Conservation (phyloP, 1,284 basidiomycete species). For the Puccinia coronata region DNA sequence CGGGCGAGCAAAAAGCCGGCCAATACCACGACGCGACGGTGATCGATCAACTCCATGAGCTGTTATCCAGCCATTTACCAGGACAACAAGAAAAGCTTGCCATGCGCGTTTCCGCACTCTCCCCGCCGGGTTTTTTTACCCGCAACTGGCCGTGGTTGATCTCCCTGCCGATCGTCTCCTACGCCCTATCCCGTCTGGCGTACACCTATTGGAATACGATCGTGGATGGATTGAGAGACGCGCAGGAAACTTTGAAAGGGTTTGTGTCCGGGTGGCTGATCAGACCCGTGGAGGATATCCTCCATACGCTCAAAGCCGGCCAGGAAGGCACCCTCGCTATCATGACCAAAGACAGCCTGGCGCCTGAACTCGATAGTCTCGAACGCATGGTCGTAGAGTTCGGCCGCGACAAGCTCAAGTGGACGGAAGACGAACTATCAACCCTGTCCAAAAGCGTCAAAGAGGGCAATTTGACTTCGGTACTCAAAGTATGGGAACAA, state of each 20-base stretch:
- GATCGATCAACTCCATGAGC: constrained; percentile 26
- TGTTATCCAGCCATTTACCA: constrained; percentile 13
- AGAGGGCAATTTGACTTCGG: constrained; percentile 81
- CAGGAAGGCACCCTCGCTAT: constrained; percentile 70
- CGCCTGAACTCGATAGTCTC: constrained; percentile 63
- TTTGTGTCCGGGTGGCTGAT: constrained; percentile 84
- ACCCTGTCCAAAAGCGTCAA: constrained; percentile 70
- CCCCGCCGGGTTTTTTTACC: constrained; percentile 22
- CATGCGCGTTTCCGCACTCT: background rate
- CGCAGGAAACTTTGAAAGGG: constrained; percentile 69
- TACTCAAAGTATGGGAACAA: constrained; percentile 84
- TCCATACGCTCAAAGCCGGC: constrained; percentile 78
- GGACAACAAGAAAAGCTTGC: background rate
- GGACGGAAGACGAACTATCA: constrained; percentile 67
- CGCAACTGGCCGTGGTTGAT: constrained; percentile 41
- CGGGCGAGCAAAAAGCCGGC: background rate
- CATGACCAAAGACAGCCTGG: constrained; percentile 72
- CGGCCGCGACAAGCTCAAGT: constrained; percentile 74
- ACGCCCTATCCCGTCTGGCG: constrained; percentile 21
- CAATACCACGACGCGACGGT: background rate
- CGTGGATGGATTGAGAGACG: constrained; percentile 20
- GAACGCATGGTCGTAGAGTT: constrained; percentile 89
- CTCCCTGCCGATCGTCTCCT: constrained; percentile 25
- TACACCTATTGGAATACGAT: constrained; percentile 24
- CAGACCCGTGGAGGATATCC: constrained; percentile 78